A percentile compares a stretch with the other conserved stretches of the same genome.
Evolutionary conservation across 2,329 filamentous ascomycete genomes (phyloP).

Genomic region (Tolypocladium guangdongense): DNA sequence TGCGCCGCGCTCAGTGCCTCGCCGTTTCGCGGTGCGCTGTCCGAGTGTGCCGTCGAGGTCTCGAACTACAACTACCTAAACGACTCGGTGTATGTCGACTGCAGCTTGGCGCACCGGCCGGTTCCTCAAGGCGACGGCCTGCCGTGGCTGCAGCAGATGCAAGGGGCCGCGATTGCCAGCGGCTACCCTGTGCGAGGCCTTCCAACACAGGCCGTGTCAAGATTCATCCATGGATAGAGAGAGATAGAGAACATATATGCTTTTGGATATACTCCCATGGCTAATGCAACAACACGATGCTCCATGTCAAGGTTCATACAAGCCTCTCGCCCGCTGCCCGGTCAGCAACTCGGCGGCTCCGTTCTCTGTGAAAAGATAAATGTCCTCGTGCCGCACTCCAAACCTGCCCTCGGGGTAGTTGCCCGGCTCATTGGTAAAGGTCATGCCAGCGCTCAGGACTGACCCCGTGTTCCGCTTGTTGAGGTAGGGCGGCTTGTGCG

Average conservation of each 20-base stretch:
- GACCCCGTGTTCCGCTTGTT: constrained; percentile 47
- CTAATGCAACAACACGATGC: constrained; percentile 4
- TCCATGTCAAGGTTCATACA: constrained; percentile 36
- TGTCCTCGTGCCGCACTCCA: constrained; percentile 52
- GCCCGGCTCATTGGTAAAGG: constrained; percentile 53
- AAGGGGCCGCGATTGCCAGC: constrained; percentile 19
- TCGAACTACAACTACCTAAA: constrained; percentile 20
- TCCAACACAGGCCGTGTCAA: background rate
- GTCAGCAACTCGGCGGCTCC: constrained; percentile 45
- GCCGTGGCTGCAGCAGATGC: constrained; percentile 17
- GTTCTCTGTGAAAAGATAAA: constrained; percentile 43
- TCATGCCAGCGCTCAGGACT: constrained; percentile 43
- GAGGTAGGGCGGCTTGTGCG: constrained; percentile 53
- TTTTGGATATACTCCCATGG: background rate
- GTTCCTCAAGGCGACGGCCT: constrained; percentile 15
- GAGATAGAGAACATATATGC: background rate
- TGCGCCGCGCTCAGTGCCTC: constrained; percentile 23
- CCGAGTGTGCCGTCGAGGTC: constrained; percentile 19
- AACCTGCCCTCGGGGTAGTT: constrained; percentile 50
- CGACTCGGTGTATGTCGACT: constrained; percentile 24
- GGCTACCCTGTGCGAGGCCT: constrained; percentile 16
- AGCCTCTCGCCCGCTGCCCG: constrained; percentile 36
- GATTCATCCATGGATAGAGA: background rate
- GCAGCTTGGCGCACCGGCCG: constrained; percentile 19
- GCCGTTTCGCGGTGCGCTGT: constrained; percentile 18